phyloP scores from a whole-genome alignment of 1,284 basidiomycete species.

The Tilletia walkeri region DNA sequence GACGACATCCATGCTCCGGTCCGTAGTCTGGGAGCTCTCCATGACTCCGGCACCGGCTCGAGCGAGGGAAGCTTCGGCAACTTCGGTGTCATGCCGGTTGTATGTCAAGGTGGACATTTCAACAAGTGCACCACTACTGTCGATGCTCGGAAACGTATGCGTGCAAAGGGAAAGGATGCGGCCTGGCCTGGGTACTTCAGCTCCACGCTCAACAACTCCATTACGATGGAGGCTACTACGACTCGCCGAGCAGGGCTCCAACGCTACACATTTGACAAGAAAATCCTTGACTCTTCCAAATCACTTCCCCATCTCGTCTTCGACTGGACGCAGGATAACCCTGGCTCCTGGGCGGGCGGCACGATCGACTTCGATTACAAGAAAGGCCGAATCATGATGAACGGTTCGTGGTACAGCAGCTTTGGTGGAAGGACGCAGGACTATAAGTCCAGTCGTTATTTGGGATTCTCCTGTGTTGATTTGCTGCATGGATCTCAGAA shows the following conservation, averaged over 20 bases:
- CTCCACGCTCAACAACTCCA: conserved; percentile 40
- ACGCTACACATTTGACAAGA: conserved; percentile 38
- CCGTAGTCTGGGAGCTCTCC: conserved; percentile 39
- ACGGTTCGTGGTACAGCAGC: conserved; percentile 36
- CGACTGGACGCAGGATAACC: conserved; percentile 48
- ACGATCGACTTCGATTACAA: conserved; percentile 33
- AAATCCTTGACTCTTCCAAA: conserved; percentile 24
- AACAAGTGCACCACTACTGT: conserved; percentile 38
- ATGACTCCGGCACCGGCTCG: conserved; percentile 48
- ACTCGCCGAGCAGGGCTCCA: conserved; percentile 39
- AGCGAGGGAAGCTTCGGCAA: conserved; percentile 42
- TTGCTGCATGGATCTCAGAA: conserved; percentile 35
- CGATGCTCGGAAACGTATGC: conserved; percentile 36
- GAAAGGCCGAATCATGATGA: conserved; percentile 36
- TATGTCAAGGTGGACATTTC: conserved; percentile 35
- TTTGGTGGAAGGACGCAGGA: conserved; percentile 26
- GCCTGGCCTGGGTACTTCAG: conserved; percentile 46
- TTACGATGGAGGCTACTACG: conserved; percentile 43
- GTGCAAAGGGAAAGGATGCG: conserved; percentile 28
- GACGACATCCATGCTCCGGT: conserved; percentile 31
- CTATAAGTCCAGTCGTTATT: conserved; percentile 29
- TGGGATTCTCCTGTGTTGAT: conserved; percentile 42
- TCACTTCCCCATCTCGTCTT: conserved; percentile 36
- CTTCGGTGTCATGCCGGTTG: conserved; percentile 43
- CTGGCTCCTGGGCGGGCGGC: conserved; percentile 37